A percentile compares a stretch with the other conserved stretches of the same genome.
Evolutionary conservation across 495 filamentous ascomycete species (phyloP).

Genomic region (Bathelium albidoporum): DNA sequence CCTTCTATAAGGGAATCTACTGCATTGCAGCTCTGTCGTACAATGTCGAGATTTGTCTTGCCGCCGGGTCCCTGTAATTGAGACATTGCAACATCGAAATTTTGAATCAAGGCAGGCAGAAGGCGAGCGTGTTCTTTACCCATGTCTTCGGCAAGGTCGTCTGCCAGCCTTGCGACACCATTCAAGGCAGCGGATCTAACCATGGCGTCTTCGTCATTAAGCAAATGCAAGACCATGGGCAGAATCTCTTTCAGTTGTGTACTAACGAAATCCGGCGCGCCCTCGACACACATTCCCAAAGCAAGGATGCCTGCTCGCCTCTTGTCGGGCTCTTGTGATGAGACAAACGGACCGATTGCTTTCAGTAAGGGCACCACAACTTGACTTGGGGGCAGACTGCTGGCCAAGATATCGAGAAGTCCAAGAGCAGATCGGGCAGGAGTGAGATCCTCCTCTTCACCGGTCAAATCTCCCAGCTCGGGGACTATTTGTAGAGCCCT

Average conservation of each 20-base stretch:
- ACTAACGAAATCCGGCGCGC: slow-evolving; percentile 89
- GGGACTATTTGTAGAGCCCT: slow-evolving; percentile 80
- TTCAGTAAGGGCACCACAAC: slow-evolving; percentile 89
- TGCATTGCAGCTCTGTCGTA: slow-evolving; percentile 81
- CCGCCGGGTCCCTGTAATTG: slow-evolving; percentile 40
- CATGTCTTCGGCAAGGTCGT: slow-evolving; percentile 85
- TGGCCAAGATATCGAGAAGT: slow-evolving; percentile 78
- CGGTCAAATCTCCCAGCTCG: slow-evolving; percentile 62
- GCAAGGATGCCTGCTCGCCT: slow-evolving; percentile 85
- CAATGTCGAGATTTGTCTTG: slow-evolving; percentile 68
- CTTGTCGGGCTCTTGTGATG: slow-evolving; percentile 57
- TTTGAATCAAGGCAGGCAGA: slow-evolving; percentile 74
- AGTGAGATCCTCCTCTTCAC: slow-evolving; percentile 78
- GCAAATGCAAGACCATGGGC: slow-evolving; percentile 72
- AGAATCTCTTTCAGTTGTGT: slow-evolving; percentile 80
- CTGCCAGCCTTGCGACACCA: slow-evolving; percentile 75
- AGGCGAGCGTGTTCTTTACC: slow-evolving; percentile 70
- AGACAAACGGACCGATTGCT: slow-evolving; percentile 69
- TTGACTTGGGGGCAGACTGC: slow-evolving; percentile 80
- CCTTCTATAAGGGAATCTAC: slow-evolving; percentile 87
- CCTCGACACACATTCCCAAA: slow-evolving; percentile 88
- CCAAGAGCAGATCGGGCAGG: slow-evolving; percentile 77
- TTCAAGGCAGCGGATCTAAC: slow-evolving; percentile 82
- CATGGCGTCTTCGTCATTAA: slow-evolving; percentile 68
- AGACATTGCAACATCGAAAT: slow-evolving; percentile 66